These are phyloP conservation scores for Volvariella surrecta DNA, from an alignment of 1,284 basidiomycete species.

Conservation along the genomic window DNA sequence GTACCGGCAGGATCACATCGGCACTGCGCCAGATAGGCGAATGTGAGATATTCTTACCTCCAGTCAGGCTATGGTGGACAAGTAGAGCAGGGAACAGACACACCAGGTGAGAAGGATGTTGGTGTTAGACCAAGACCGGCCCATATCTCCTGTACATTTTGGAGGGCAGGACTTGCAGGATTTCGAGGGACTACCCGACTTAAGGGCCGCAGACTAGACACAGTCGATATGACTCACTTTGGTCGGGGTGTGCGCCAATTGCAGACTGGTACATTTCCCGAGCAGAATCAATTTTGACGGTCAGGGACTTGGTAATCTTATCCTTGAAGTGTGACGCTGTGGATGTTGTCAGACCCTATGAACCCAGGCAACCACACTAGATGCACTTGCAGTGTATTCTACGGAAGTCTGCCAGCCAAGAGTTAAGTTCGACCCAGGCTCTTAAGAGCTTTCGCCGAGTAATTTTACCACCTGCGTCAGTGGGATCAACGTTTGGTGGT, in stretches of 20 bases:
- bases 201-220: conserved; percentile 1
- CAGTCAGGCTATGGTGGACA: conserved; percentile 5
- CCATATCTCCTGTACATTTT: conserved; percentile 32
- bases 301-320: conserved; percentile 21
- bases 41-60: conserved; percentile 55
- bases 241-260: conserved; percentile 67
- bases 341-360: background rate
- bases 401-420: conserved; percentile 55
- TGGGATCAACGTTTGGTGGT: conserved; percentile 46
- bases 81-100: conserved; percentile 11
- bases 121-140: conserved; percentile 52
- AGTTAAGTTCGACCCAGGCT: conserved; percentile 67
- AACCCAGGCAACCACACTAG: background rate
- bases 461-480: conserved; percentile 33
- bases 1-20: conserved; percentile 66
- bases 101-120: conserved; percentile 56
- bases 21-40: conserved; percentile 69
- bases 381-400: conserved; percentile 36
- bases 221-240: conserved; percentile 39
- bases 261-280: conserved; percentile 62
- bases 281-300: conserved; percentile 48
- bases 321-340: conserved; percentile 30
- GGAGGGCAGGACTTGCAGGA: conserved; percentile 30
- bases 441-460: conserved; percentile 56
- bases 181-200: conserved; percentile 37